Base-by-base conservation (phyloP, 2,329 filamentous ascomycete genomes). In the Colletotrichum paranaense region DNA sequence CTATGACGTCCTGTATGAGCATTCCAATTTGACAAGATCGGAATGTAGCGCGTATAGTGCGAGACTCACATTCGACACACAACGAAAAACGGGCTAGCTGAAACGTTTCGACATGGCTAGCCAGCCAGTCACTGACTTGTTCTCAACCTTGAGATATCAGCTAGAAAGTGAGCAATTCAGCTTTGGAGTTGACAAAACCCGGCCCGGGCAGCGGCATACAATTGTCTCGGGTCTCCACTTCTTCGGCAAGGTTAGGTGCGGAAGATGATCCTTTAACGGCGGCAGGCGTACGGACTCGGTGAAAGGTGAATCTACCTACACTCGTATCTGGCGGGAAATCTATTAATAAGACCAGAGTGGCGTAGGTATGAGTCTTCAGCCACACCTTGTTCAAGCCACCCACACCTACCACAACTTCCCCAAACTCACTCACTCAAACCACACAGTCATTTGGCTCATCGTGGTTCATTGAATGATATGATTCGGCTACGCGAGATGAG, bases 401-500 rank as follows among this genome's bases (percentile, higher is more conserved):
- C 19, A 49, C 42, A 49, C 42, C 7, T 49, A 19, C 60, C 28
- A 12, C n/a, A 12, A 14, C 42, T 46, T 9, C n/a, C 16, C 30
- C 30, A 16, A 30, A 22, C 16, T 55, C 53, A 46, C 59, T 52
- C 55, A 42, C 38, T 19, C 19, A 4, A n/a, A 19, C 19, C 49
- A 52, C 9, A 28, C 28, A 58, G 24, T 55, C 55, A n/a, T 30
- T 46, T 22, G 60, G 26, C 46, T 42, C 60, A 55, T 62, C 22
- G 19, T 30, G 19, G 6, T 8, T 32, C 49, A 32, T 12, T 49
- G 49, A 30, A 53, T 46, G 35, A 30, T 62, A 22, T 74, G 49
- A 67, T 72, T 74, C 58, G 72, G 56, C 62, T 42, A 46, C 52
- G 24, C 28, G 46, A 63, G 38, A 72, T 57, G 68, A 63, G 56